These are phyloP conservation scores for Tricholoma flavovirens DNA, from an alignment of 768 basidiomycete genomes.

Conservation along the genomic window DNA sequence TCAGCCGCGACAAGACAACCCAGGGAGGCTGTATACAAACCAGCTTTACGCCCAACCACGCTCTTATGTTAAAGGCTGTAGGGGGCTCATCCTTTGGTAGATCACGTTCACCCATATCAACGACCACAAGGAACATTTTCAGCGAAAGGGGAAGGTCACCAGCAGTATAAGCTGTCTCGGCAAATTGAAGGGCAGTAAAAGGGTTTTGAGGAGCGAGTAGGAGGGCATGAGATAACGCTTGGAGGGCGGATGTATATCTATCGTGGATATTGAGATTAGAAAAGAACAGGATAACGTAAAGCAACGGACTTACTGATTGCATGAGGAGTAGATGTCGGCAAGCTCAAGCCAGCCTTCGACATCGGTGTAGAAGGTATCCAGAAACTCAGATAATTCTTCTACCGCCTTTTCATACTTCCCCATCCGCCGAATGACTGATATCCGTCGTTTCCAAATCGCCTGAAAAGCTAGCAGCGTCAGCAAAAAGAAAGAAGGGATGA, in stretches of 20 bases:
- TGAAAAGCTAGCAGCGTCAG: constrained; percentile 15
- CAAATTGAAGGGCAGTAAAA: constrained; percentile 76
- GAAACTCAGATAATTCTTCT: constrained; percentile 61
- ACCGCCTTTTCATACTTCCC: constrained; percentile 64
- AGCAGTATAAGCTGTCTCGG: constrained; percentile 82
- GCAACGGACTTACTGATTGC: constrained; percentile 55
- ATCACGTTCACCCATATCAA: constrained; percentile 72
- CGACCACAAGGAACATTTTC: constrained; percentile 70
- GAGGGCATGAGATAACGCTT: constrained; percentile 76
- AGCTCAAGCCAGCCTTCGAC: constrained; percentile 86
- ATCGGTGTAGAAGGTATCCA: constrained; percentile 88
- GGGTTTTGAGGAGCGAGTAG: constrained; percentile 84
- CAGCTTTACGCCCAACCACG: constrained; percentile 82
- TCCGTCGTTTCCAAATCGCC: constrained; percentile 79
- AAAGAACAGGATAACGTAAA: neutral
- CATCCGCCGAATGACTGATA: constrained; percentile 60
- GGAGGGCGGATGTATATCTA: constrained; percentile 69
- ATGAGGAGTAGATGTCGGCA: constrained; percentile 69
- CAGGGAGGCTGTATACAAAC: constrained; percentile 39
- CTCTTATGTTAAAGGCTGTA: constrained; percentile 56
- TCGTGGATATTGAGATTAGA: neutral
- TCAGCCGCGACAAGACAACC: neutral
- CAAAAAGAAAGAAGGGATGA: too few relatives aligned
- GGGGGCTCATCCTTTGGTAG: constrained; percentile 37
- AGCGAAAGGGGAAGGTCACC: constrained; percentile 71